A percentile compares a stretch with the other conserved stretches of the same genome.
Evolutionary conservation across 164 flowering plant species (phyloP).

Genomic region (Tetrastigma voinierianum): DNA sequence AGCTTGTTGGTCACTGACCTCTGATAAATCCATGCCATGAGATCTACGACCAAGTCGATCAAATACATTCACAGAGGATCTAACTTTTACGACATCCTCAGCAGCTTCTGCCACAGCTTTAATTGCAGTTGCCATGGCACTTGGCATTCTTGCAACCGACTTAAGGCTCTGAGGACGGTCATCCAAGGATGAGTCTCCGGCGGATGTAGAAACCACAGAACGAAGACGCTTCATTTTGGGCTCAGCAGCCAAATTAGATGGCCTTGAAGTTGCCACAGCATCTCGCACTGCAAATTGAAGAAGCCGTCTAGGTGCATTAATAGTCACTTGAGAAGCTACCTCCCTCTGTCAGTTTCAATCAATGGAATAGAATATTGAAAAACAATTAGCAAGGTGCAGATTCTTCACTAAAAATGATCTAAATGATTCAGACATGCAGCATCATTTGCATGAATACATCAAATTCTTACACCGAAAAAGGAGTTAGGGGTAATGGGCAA

Average conservation of each 20-base stretch:
- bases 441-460: neutral
- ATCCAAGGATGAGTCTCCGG: constrained; percentile 30
- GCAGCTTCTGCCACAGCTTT: constrained; percentile 93
- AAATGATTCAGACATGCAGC: neutral
- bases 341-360: constrained; percentile 44
- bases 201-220: constrained; percentile 74
- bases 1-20: constrained; percentile 17
- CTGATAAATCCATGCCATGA: constrained; percentile 30
- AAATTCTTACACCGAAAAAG: neutral
- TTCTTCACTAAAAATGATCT: neutral
- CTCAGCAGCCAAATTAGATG: constrained; percentile 37
- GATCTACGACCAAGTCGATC: constrained; percentile 58
- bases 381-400: neutral
- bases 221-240: constrained; percentile 73
- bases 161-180: constrained; percentile 44
- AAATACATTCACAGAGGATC: constrained; percentile 65
- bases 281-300: constrained; percentile 96
- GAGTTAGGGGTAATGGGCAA: neutral
- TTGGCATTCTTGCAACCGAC: constrained; percentile 53
- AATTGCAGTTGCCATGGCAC: constrained; percentile 61
- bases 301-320: constrained; percentile 68
- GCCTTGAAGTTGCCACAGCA: constrained; percentile 63
- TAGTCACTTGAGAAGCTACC: constrained; percentile 29
- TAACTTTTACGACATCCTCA: constrained; percentile 59
- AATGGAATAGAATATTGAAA: constrained; percentile 7